These are phyloP conservation scores for Candida montana DNA, from an alignment of 805 yeast genomes.

Conservation along the genomic window DNA sequence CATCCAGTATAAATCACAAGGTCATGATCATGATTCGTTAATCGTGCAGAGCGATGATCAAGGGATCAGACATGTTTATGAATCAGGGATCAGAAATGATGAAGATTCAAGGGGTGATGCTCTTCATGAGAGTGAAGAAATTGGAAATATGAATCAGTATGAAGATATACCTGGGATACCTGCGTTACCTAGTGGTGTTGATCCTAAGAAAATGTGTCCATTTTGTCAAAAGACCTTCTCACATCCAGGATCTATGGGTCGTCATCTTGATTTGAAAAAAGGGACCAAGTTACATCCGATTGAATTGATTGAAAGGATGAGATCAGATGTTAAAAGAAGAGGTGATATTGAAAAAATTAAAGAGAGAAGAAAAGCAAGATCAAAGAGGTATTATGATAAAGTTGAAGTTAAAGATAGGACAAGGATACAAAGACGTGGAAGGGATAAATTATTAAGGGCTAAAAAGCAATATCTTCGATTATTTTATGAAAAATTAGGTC, in stretches of 20 bases:
- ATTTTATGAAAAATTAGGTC: conserved; percentile 33
- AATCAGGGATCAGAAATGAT: too few relatives aligned
- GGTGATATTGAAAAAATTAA: conserved; percentile 41
- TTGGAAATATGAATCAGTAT: background rate
- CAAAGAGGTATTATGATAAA: conserved; percentile 41
- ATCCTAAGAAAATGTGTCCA: conserved; percentile 35
- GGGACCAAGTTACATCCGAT: conserved; percentile 50
- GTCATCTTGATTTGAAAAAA: conserved; percentile 52
- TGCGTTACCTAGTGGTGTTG: conserved; percentile 26
- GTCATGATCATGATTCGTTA: too few relatives aligned
- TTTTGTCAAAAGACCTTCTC: conserved; percentile 51
- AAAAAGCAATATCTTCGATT: conserved; percentile 29
- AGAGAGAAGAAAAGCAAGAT: conserved; percentile 34
- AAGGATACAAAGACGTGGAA: conserved; percentile 36
- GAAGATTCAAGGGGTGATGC: background rate
- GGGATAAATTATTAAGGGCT: conserved; percentile 39
- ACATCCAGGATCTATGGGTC: conserved; percentile 54
- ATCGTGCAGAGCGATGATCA: too few relatives aligned
- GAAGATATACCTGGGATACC: conserved; percentile 17
- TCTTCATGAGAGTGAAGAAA: background rate
- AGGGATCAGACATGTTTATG: too few relatives aligned
- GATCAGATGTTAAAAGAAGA: conserved; percentile 46
- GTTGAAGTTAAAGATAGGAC: conserved; percentile 44
- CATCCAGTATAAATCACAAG: too few relatives aligned
- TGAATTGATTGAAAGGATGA: conserved; percentile 38